Evolutionary conservation across 73 alveolate species (phyloP).

Genomic region (Paramecium pentaurelia): DNA sequence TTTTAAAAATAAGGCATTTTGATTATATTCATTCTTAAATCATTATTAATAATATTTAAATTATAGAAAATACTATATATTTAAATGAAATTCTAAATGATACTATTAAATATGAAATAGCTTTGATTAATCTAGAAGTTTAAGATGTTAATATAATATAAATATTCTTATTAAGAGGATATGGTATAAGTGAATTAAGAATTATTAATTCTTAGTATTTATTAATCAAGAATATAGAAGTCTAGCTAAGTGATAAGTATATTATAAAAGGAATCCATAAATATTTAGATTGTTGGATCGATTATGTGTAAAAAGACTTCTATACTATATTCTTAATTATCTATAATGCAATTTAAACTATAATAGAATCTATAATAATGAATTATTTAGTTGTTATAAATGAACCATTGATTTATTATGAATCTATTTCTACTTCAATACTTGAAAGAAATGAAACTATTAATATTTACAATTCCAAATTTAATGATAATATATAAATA

Average conservation of each 20-base stretch:
- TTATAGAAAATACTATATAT: not conserved
- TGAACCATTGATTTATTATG: not conserved
- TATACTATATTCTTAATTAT: not conserved
- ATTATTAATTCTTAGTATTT: not conserved
- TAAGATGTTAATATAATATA: not conserved
- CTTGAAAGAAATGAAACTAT: not conserved
- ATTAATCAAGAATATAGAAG: not conserved
- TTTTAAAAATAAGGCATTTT: not conserved
- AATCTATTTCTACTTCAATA: not conserved
- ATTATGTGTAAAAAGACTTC: not conserved
- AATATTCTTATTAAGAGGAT: not conserved
- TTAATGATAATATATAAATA: not conserved
- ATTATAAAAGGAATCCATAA: not conserved
- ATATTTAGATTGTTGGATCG: not conserved
- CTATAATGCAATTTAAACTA: not conserved
- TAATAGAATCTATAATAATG: not conserved
- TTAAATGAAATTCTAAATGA: not conserved
- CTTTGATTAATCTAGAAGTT: not conserved
- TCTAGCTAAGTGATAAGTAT: not conserved
- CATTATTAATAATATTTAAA: not conserved
- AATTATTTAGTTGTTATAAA: not conserved
- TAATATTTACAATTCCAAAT: not conserved
- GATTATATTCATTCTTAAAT: not conserved
- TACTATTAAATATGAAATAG: not conserved
- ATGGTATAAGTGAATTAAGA: not conserved